These are phyloP conservation scores for Tetrahymena malaccensis DNA, from an alignment of 73 alveolate genomes.

Conservation along the genomic window DNA sequence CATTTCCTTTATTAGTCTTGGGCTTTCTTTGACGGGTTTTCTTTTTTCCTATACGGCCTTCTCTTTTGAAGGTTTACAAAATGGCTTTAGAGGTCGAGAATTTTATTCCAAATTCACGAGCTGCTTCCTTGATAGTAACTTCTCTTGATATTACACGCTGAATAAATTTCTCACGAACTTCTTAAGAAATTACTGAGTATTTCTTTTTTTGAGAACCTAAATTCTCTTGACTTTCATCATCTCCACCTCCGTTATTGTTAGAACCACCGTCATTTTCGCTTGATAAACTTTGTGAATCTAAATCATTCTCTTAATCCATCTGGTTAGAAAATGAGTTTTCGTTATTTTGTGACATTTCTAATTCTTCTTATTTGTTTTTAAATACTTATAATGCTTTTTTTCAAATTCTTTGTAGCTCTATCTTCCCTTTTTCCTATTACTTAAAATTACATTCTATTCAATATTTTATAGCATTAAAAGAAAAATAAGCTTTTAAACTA, in stretches of 20 bases:
- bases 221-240: neutral
- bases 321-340: neutral
- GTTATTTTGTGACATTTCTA: neutral
- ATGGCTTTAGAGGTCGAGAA: conserved; percentile 25
- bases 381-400: neutral
- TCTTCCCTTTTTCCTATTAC: neutral
- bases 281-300: neutral
- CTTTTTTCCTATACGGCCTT: conserved; percentile 26
- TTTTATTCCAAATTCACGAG: conserved; percentile 10
- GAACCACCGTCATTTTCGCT: neutral
- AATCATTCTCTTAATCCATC: neutral
- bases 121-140: conserved; percentile 14
- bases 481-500: no score
- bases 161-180: conserved; percentile 11
- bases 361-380: neutral
- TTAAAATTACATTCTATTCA: no score
- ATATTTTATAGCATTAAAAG: neutral
- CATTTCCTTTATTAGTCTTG: neutral
- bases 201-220: neutral
- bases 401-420: neutral
- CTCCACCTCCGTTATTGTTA: neutral
- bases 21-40: neutral
- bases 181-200: conserved; percentile 1
- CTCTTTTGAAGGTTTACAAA: neutral
- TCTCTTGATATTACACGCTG: neutral